A percentile compares a stretch with the other conserved stretches of the same genome.
Evolutionary conservation across 768 basidiomycete species (phyloP).

Genomic region (Xanthoconium stramineum): DNA sequence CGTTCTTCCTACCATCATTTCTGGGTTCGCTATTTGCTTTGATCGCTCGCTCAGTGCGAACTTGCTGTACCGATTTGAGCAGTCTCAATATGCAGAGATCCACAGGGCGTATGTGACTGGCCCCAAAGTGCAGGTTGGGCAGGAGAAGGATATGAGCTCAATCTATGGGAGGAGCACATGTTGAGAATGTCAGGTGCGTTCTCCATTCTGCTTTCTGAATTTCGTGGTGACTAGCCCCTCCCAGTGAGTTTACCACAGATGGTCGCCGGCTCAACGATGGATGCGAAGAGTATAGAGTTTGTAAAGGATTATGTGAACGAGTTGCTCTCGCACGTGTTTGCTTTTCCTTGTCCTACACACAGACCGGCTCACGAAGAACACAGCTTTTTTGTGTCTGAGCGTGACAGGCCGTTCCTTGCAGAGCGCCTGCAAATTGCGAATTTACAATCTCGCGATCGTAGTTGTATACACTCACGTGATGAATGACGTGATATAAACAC

Average conservation of each 20-base stretch:
- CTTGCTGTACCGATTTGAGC: constrained; percentile 91
- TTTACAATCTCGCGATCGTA: constrained; percentile 68
- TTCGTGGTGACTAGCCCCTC: not conserved
- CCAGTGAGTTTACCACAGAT: constrained; percentile 89
- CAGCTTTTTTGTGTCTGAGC: constrained; percentile 80
- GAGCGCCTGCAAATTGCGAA: constrained; percentile 81
- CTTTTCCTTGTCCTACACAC: too few relatives aligned
- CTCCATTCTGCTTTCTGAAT: not conserved
- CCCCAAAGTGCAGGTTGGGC: constrained; percentile 57
- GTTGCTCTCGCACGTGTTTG: constrained; percentile 62
- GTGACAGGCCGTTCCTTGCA: constrained; percentile 65
- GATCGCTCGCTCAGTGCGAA: constrained; percentile 88
- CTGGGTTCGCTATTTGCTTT: constrained; percentile 88
- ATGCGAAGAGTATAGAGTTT: constrained; percentile 77
- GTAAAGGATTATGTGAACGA: constrained; percentile 90
- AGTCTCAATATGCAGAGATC: constrained; percentile 86
- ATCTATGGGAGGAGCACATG: constrained; percentile 94
- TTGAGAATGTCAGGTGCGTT: constrained; percentile 83
- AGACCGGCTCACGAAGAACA: not conserved
- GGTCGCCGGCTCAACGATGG: constrained; percentile 87
- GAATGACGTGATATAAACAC: not conserved
- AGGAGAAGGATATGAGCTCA: constrained; percentile 83
- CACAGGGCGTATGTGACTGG: constrained; percentile 73
- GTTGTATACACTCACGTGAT: constrained; percentile 25
- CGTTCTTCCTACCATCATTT: constrained; percentile 75